Conservation (phyloP, 2,329 filamentous ascomycete species). For the Epicoccum nigrum region DNA sequence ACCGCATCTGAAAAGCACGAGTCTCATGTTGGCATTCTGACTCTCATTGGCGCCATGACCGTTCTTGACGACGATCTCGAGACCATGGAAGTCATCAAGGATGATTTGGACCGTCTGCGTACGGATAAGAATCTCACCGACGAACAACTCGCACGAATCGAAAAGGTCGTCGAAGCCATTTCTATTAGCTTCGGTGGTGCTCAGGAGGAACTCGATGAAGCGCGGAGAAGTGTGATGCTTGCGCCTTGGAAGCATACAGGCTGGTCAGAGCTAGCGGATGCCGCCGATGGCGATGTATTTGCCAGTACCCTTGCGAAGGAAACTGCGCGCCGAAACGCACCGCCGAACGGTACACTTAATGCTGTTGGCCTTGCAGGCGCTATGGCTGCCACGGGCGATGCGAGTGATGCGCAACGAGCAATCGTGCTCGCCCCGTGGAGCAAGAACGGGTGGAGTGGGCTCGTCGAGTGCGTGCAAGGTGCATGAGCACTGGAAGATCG, state of each 20-base stretch:
- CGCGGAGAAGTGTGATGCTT: conserved; percentile 79
- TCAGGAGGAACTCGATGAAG: conserved; percentile 65
- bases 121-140: conserved; percentile 68
- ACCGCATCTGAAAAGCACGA: conserved; percentile 76
- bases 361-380: conserved; percentile 74
- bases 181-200: conserved; percentile 61
- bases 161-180: conserved; percentile 77
- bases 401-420: conserved; percentile 76
- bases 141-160: conserved; percentile 70
- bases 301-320: conserved; percentile 79
- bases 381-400: conserved; percentile 73
- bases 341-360: conserved; percentile 71
- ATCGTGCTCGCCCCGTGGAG: conserved; percentile 84
- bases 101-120: conserved; percentile 76
- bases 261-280: conserved; percentile 76
- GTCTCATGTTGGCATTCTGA: conserved; percentile 77
- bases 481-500: background rate
- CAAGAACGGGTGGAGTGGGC: conserved; percentile 66
- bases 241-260: conserved; percentile 78
- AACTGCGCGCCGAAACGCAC: conserved; percentile 76
- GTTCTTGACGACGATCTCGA: conserved; percentile 80
- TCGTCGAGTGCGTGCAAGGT: conserved; percentile 47
- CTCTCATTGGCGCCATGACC: conserved; percentile 83
- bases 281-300: conserved; percentile 54
- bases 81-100: conserved; percentile 77